Base-by-base conservation (phyloP, 768 basidiomycete species). In the Scleroderma bovista region DNA sequence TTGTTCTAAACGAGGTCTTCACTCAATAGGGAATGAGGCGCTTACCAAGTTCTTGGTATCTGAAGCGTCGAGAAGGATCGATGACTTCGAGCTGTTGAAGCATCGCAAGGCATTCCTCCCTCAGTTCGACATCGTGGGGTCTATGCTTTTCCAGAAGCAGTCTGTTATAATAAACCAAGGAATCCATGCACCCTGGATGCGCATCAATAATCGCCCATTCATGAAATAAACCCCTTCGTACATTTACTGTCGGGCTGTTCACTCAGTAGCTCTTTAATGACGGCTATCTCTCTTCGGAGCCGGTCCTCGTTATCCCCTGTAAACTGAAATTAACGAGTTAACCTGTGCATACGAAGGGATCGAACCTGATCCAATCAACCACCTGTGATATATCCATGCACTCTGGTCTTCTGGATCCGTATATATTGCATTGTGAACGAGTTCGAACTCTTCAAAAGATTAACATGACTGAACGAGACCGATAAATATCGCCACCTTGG, bases 331-430 rank as follows among this genome's bases (percentile, higher is more conserved):
- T 32, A 44, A 39, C 26, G n/a, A 2, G 17, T n/a, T 9, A 12
- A 29, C 26, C 20, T 6, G 11, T 19, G 29, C 33, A 32, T n/a
- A 34, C 19, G 15, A 36, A 43, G 29, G 17, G 24, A n/a, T 16
- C 76, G 52, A 60, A 86, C 93, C 86, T 54, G 78, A 67, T 8
- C 91, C 92, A 46, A 97, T 79, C 2, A 99, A 75, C 93, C 95
- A 98, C n/a, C 93, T 81, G 61, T 98, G 96, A 65, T 98, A 99
- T 50, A 99, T 81, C 96, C 96, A 99, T 1, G 90, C 92, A 52
- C 91, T 93, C 66, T 98, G 95, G 66, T 98, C 95, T 40, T 83
- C 81, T 3, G 96, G 96, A 60, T 97, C 94, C 0, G 94, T 96
- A 69, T 93, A 99, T 72, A 98, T 80, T 1, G 95, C 96, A 60